Evolutionary conservation across 768 basidiomycete species (phyloP), one percentile per base, ranked within the genome.

Genomic region (Mycena floridula): DNA sequence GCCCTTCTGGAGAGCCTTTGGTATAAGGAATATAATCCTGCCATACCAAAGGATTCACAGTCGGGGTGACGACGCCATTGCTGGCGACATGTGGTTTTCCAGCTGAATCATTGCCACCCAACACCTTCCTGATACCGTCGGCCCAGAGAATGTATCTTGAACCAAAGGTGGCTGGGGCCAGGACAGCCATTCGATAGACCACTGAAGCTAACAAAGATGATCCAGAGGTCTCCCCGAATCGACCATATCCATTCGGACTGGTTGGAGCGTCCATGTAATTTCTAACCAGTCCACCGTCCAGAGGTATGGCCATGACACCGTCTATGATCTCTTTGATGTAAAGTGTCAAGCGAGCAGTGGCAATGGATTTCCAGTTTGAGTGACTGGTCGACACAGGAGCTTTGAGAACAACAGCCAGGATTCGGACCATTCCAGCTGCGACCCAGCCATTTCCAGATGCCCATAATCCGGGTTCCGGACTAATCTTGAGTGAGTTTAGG

Each of bases 321-420:
- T 75, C 68, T 20, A 75, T 35, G 40, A 75, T 75, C 38, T 73
- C 71, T 54, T 64, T 63, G 51, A 75, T 70, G 54, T 64, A 69
- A 2, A 43, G 42, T 2, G 63, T 65, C 20, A 72, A 54, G 9
- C 60, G 40, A 6, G 40, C 7, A 6, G 65, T 59, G 4, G 70
- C 65, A 2, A 49, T 41, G 1, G 32, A 5, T 35, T 47, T 53
- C 55, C 63, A 64, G 6, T 49, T 7, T 2, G 43, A 38, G 37
- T 53, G 43, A 7, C 50, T 32, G n/a, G n/a, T n/a, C n/a, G n/a
- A n/a, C n/a, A 61, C 43, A 8, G 70, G 68, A 0, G 72, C 65
- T 45, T 70, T 69, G 28, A 68, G 52, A 7, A 74, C 54, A 0
- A 71, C 69, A 21, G 72, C 72, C 22, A 76, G 60, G 7, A 54